phyloP scores from a whole-genome alignment of 2,329 filamentous ascomycete species.

The Fusarium papillatum region DNA sequence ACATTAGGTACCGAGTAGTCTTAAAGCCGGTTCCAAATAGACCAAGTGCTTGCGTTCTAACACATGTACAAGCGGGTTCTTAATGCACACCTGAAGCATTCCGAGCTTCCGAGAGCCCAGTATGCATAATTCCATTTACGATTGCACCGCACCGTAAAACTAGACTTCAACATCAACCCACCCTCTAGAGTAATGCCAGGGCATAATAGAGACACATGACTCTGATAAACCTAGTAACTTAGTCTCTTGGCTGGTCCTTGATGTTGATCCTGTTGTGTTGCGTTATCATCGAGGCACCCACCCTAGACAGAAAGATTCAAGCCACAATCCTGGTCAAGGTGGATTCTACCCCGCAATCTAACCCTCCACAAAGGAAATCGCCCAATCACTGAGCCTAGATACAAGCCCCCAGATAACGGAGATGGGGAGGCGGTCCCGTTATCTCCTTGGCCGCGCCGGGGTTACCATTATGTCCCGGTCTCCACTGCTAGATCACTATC shows the following conservation, averaged over 20 bases:
- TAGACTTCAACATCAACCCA: neutral
- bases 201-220: neutral
- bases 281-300: neutral
- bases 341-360: slow-evolving; percentile 3
- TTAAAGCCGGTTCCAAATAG: no score
- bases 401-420: slow-evolving; percentile 1
- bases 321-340: neutral
- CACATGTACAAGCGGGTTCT: no score
- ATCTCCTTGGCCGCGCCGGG: neutral
- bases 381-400: neutral
- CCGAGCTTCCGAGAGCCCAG: no score
- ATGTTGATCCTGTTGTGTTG: neutral
- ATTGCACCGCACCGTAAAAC: no score
- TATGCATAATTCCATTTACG: no score
- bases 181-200: neutral
- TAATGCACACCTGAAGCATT: no score
- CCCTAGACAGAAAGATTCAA: neutral
- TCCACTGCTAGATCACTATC: neutral
- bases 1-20: neutral
- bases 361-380: neutral
- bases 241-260: neutral
- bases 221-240: neutral
- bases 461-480: neutral
- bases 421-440: neutral
- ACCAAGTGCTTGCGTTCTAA: no score